Conservation (phyloP, 495 filamentous ascomycete genomes). For the Parachaetomium inaequale region DNA sequence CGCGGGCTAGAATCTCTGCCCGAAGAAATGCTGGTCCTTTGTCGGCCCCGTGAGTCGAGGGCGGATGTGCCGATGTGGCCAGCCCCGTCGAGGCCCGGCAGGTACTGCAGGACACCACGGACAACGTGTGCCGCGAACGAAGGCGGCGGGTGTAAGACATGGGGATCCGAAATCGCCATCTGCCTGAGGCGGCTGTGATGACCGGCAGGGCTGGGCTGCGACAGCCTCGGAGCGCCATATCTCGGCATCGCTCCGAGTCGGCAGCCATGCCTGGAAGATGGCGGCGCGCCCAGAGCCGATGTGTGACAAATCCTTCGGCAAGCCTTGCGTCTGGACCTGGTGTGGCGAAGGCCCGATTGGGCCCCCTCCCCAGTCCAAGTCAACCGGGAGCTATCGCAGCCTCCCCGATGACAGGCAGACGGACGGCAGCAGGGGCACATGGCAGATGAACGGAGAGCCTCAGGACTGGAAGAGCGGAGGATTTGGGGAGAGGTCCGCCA, state of each 20-base stretch:
- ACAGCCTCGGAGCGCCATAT: background rate
- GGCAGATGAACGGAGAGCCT: background rate
- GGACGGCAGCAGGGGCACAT: background rate
- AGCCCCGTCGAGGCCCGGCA: no score
- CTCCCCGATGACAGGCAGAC: background rate
- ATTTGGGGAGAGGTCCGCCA: background rate
- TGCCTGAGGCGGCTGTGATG: background rate
- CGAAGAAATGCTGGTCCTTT: no score
- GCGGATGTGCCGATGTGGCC: background rate
- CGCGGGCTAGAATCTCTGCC: background rate
- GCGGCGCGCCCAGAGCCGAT: background rate
- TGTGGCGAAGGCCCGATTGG: slow-evolving; percentile 10
- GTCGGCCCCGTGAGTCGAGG: background rate
- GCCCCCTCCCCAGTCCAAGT: background rate
- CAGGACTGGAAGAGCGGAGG: slow-evolving; percentile 1
- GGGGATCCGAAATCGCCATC: no score
- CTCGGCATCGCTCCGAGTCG: background rate
- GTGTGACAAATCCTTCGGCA: background rate
- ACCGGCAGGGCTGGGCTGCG: background rate
- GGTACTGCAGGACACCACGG: no score
- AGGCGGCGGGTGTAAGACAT: no score
- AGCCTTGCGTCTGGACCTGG: background rate
- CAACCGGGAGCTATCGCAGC: background rate
- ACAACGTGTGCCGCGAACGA: no score
- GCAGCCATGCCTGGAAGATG: background rate